These are phyloP conservation scores for Solanum etuberosum DNA, from an alignment of 257 asterid genomes.

Conservation along the genomic window DNA sequence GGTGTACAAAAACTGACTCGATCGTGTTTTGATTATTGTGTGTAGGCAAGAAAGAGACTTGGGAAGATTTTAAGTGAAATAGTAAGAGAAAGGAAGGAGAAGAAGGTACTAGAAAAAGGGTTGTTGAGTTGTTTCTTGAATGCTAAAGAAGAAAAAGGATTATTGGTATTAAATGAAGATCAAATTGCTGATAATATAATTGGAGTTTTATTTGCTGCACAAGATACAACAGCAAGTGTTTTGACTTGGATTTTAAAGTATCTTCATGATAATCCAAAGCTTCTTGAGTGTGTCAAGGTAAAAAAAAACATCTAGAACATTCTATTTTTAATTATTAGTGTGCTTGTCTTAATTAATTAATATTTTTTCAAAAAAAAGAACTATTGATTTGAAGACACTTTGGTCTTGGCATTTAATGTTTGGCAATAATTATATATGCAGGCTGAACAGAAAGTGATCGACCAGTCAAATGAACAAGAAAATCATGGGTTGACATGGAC, in stretches of 20 bases:
- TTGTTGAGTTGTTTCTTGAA: conserved; percentile 44
- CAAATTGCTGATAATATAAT: conserved; percentile 75
- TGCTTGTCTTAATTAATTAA: no score
- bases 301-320: neutral
- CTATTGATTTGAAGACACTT: neutral
- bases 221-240: conserved; percentile 78
- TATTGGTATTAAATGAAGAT: conserved; percentile 32
- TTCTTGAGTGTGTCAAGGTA: conserved; percentile 58
- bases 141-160: conserved; percentile 31
- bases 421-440: conserved; percentile 9
- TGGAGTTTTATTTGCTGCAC: conserved; percentile 85
- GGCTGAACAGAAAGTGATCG: conserved; percentile 66
- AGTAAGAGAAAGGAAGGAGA: conserved; percentile 45
- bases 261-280: conserved; percentile 51
- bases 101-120: conserved; percentile 25
- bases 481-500: conserved; percentile 49
- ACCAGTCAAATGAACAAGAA: conserved; percentile 24
- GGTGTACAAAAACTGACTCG: neutral
- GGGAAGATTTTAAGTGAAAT: conserved; percentile 38
- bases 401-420: neutral
- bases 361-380: neutral
- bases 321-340: neutral
- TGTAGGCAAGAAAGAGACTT: conserved; percentile 75
- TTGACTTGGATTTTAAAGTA: conserved; percentile 79
- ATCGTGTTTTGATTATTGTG: neutral